Evolutionary conservation across 306 rosid genomes (phyloP), one percentile per base, ranked within the genome.

Genomic region (Vigna radiata): DNA sequence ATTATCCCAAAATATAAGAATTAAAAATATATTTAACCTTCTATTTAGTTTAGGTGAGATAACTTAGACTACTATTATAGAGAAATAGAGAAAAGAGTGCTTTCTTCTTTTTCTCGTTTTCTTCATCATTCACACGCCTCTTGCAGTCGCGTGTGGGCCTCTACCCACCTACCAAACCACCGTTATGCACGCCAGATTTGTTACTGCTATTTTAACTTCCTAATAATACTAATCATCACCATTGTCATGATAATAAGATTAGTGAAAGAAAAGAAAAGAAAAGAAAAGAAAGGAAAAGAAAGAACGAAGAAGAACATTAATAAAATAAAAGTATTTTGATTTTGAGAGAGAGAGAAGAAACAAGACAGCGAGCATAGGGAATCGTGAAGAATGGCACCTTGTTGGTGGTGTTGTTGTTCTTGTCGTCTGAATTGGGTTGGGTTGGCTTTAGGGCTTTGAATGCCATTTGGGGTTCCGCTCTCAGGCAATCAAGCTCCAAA

Each of bases 401-500:
- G 58, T 72, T 16, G 39, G 4, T 44, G 49, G 4, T 69, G 47
- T 72, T 50, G 3, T 70, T 43, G 2, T 77, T 53, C n/a, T 23
- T 11, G 73, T 56, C 63, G 72, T 44, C 60, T 61, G 18, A 12
- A 3, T 25, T 68, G 62, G 47, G 37, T 66, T 69, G 62, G 53
- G 46, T 67, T 70, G 50, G 77, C 21, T 78, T 64, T 41, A 50
- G 73, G 79, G 61, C 60, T 36, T 27, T 47, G 39, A 18, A 53
- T 81, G 86, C 79, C 50, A 59, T 72, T 59, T 66, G 76, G 77
- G 79, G 15, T 39, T 66, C 19, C 65, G 16, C 79, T 73, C 83
- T 37, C 23, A 33, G 36, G 48, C 49, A 78, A 44, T 49, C 81
- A 37, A 66, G 78, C 63, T 78, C 81, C 79, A 69, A 80, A 79